These are phyloP conservation scores for Penicillium fimorum DNA, from an alignment of 495 filamentous ascomycete species.

Conservation along the genomic window DNA sequence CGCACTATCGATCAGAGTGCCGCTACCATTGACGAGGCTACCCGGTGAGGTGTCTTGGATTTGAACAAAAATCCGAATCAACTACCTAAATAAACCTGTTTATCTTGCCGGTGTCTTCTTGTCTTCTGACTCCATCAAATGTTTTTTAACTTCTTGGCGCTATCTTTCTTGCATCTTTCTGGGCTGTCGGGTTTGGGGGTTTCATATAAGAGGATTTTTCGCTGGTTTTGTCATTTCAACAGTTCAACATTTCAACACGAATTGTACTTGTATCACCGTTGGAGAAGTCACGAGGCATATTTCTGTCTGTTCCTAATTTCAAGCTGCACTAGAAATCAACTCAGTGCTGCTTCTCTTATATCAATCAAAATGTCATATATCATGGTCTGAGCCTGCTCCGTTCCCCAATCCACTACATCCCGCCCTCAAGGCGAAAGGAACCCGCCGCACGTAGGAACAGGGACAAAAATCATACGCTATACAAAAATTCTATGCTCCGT, in stretches of 20 bases:
- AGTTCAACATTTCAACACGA: constrained; percentile 14
- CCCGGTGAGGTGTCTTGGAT: constrained; percentile 22
- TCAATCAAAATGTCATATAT: constrained; percentile 1
- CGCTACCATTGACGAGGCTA: constrained; percentile 27
- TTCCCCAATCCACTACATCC: background rate
- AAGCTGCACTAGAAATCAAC: constrained; percentile 10
- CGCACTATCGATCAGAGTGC: constrained; percentile 23
- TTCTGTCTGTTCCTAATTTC: constrained; percentile 3
- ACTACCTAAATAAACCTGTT: background rate
- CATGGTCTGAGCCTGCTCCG: background rate
- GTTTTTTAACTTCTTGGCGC: constrained; percentile 19
- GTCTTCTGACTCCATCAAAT: background rate
- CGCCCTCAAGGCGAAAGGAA: background rate
- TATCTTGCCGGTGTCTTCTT: background rate
- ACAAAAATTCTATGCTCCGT: background rate
- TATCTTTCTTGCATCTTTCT: constrained; percentile 22
- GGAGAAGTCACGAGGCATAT: background rate
- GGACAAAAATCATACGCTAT: background rate
- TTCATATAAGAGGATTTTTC: constrained; percentile 10
- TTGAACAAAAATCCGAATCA: constrained; percentile 8
- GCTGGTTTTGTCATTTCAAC: constrained; percentile 17
- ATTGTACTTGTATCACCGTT: constrained; percentile 22
- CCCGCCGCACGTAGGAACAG: background rate
- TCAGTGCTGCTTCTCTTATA: background rate
- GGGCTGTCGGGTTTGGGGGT: constrained; percentile 16